Conservation (phyloP, 2,329 filamentous ascomycete species). For the Plectosphaerella cucumerina region DNA sequence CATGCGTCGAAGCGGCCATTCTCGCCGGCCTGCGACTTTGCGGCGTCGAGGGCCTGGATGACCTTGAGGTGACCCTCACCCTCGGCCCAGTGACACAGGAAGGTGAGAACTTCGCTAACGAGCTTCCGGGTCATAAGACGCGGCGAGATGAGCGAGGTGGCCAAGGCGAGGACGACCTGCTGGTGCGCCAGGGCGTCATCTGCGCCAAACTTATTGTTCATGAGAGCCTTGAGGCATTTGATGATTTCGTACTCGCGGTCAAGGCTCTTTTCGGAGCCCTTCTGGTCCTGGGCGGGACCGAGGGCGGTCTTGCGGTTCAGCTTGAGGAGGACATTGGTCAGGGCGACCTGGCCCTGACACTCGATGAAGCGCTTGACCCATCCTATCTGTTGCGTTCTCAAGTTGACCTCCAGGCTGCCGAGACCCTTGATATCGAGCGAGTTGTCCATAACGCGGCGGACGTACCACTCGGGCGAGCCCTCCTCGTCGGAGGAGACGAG, state of each 20-base stretch:
- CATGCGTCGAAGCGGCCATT: slow-evolving; percentile 96
- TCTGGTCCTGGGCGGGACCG: slow-evolving; percentile 61
- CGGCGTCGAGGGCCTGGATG: slow-evolving; percentile 85
- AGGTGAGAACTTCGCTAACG: slow-evolving; percentile 93
- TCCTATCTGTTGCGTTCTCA: slow-evolving; percentile 92
- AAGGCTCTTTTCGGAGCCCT: slow-evolving; percentile 63
- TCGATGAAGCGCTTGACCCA: slow-evolving; percentile 98
- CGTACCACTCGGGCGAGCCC: slow-evolving; percentile 96
- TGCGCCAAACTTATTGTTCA: slow-evolving; percentile 99
- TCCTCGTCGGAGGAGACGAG: slow-evolving; percentile 85
- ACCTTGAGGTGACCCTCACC: slow-evolving; percentile 90
- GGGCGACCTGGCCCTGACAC: slow-evolving; percentile 91
- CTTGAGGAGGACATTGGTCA: slow-evolving; percentile 90
- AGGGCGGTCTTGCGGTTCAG: slow-evolving; percentile 83
- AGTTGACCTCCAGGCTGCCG: slow-evolving; percentile 87
- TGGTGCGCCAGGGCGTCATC: slow-evolving; percentile 91
- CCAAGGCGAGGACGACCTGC: slow-evolving; percentile 83
- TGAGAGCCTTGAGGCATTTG: slow-evolving; percentile 93
- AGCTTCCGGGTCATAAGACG: slow-evolving; percentile 89
- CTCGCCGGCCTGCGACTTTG: slow-evolving; percentile 83
- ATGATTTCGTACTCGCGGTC: slow-evolving; percentile 96
- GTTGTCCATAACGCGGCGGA: slow-evolving; percentile 94
- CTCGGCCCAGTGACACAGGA: slow-evolving; percentile 90
- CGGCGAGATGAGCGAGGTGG: slow-evolving; percentile 81
- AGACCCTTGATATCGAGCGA: slow-evolving; percentile 87